A percentile compares a stretch with the other conserved stretches of the same genome.
These are phyloP conservation scores for Citropsis articulata DNA, from an alignment of 345 rosid genomes.

Conservation along the genomic window DNA sequence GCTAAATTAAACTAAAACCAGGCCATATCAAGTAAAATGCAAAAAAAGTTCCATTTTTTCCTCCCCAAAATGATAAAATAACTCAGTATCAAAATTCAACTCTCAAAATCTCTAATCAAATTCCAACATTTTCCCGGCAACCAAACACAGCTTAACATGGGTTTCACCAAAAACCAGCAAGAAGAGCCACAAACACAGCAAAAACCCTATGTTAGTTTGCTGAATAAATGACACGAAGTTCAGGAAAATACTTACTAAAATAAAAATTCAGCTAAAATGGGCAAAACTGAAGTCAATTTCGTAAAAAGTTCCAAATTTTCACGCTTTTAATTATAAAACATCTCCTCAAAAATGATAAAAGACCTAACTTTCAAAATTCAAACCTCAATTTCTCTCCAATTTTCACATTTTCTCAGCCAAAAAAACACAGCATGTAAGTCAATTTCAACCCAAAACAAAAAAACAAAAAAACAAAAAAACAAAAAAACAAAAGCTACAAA, in stretches of 20 bases:
- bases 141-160: constrained; percentile 15
- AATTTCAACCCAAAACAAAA: neutral
- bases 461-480: neutral
- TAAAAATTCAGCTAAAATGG: neutral
- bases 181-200: neutral
- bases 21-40: neutral
- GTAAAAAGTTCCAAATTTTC: neutral
- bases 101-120: neutral
- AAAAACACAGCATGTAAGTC: constrained; percentile 7
- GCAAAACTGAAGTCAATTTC: neutral
- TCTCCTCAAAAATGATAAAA: neutral
- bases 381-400: constrained; percentile 6
- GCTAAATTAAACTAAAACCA: neutral
- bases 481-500: neutral
- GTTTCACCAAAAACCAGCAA: neutral
- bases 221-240: neutral
- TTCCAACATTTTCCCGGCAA: constrained; percentile 15
- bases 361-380: constrained; percentile 4
- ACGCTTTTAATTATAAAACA: no score
- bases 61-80: neutral
- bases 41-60: neutral
- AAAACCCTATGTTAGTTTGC: neutral
- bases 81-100: neutral
- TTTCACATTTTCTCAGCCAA: constrained; percentile 15
- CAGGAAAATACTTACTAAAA: neutral